These are phyloP conservation scores for Melanomma pulvis-pyrius DNA, from an alignment of 495 filamentous ascomycete genomes.

Conservation along the genomic window DNA sequence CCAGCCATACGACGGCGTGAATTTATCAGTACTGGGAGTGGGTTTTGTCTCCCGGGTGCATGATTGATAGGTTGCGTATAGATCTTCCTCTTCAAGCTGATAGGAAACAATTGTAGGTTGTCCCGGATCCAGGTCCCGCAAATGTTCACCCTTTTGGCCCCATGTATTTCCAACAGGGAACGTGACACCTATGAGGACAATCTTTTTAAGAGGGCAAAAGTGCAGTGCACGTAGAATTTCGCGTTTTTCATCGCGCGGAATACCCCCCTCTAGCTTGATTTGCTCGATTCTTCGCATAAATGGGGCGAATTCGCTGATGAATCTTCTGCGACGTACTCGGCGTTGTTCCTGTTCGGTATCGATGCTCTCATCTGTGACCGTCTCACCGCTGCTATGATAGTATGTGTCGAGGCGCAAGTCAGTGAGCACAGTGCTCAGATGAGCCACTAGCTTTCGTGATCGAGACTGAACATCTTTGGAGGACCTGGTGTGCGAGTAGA, in stretches of 20 bases:
- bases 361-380: conserved; percentile 31
- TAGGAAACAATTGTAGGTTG: conserved; percentile 1
- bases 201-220: conserved; percentile 39
- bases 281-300: conserved; percentile 40
- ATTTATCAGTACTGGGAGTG: conserved; percentile 21
- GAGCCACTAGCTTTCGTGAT: conserved; percentile 35
- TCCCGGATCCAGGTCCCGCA: conserved; percentile 16
- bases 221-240: conserved; percentile 44
- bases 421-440: conserved; percentile 32
- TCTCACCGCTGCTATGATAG: conserved; percentile 32
- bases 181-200: conserved; percentile 42
- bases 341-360: neutral
- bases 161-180: conserved; percentile 45
- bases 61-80: neutral
- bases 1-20: conserved; percentile 41
- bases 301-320: conserved; percentile 43
- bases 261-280: conserved; percentile 46
- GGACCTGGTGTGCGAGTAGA: conserved; percentile 32
- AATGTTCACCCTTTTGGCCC: conserved; percentile 32
- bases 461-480: conserved; percentile 16
- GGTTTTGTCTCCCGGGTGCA: neutral
- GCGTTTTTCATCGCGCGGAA: conserved; percentile 44
- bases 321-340: conserved; percentile 35
- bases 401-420: conserved; percentile 42
- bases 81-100: conserved; percentile 35